Conservation (phyloP, 1,284 basidiomycete species). For the Fomitopsis pinicola region DNA sequence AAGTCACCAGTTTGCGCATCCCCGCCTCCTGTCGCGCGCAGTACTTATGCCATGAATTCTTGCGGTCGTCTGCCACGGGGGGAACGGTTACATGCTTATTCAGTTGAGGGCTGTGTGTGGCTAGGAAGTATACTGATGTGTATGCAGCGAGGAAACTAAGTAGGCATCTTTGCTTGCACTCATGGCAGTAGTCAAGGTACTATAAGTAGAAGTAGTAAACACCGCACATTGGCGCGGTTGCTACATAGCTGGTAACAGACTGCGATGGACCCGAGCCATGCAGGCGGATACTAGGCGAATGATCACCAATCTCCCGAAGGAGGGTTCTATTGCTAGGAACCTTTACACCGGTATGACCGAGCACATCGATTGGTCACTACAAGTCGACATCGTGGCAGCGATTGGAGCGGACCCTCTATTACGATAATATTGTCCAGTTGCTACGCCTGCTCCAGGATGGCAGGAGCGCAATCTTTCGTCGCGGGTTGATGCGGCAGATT, state of each 20-base stretch:
- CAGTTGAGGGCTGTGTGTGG: too few species aligned
- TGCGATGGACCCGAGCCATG: too few species aligned
- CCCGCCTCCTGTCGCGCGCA: neutral
- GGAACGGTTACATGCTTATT: too few species aligned
- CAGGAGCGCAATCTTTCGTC: neutral
- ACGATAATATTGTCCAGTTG: neutral
- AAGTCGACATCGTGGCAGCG: neutral
- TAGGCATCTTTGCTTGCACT: too few species aligned
- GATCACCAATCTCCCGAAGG: neutral
- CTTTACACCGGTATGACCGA: neutral
- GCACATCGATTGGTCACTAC: neutral
- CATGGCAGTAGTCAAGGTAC: too few species aligned
- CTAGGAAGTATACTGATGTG: too few species aligned
- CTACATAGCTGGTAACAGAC: too few species aligned
- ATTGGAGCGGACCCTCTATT: neutral
- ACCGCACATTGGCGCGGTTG: too few species aligned
- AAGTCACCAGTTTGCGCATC: neutral
- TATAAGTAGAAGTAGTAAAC: too few species aligned
- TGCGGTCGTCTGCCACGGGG: too few species aligned
- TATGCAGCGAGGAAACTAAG: too few species aligned
- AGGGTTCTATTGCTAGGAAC: neutral
- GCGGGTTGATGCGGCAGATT: neutral
- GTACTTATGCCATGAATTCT: too few species aligned
- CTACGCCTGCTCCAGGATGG: neutral
- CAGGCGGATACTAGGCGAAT: neutral